Evolutionary conservation across 1,284 basidiomycete genomes (phyloP).

Genomic region (Phylloporus sp.): DNA sequence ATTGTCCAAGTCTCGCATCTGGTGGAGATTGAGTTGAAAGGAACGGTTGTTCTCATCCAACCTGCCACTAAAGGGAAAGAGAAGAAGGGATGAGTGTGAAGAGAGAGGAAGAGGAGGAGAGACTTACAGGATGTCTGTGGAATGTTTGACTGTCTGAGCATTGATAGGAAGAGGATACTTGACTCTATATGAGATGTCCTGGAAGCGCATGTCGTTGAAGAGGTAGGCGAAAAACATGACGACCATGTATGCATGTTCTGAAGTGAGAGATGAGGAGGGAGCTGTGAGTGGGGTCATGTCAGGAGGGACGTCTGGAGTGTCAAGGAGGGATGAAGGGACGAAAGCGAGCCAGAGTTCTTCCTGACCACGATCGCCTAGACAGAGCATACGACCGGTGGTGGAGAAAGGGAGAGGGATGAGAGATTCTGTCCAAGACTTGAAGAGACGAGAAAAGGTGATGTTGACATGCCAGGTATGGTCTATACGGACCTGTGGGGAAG

Average conservation of each 20-base stretch:
- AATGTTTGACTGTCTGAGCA: rapidly evolving
- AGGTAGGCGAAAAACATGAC: slow-evolving; percentile 15
- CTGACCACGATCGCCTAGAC: too few relatives aligned
- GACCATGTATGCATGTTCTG: slow-evolving; percentile 1
- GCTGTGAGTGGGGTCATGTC: neutral
- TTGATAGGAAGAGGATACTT: neutral
- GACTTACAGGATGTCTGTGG: slow-evolving; percentile 8
- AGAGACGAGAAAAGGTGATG: slow-evolving; percentile 3
- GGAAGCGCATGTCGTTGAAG: neutral
- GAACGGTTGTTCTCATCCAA: neutral
- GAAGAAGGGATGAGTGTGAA: too few relatives aligned
- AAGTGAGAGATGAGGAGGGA: neutral
- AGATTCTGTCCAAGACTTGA: slow-evolving; percentile 12
- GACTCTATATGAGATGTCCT: slow-evolving; percentile 6
- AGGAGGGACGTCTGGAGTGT: neutral
- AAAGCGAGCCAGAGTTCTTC: slow-evolving; percentile 14
- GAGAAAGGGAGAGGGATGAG: neutral
- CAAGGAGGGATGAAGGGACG: neutral
- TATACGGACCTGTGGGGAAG: neutral
- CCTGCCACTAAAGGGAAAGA: neutral
- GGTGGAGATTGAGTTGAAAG: slow-evolving; percentile 2
- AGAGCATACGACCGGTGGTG: too few relatives aligned
- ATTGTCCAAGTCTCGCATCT: neutral
- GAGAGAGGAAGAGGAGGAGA: too few relatives aligned
- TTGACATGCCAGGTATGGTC: slow-evolving; percentile 10